These are phyloP conservation scores for Komagataella kurtzmanii DNA, from an alignment of 805 yeast species.

Conservation along the genomic window DNA sequence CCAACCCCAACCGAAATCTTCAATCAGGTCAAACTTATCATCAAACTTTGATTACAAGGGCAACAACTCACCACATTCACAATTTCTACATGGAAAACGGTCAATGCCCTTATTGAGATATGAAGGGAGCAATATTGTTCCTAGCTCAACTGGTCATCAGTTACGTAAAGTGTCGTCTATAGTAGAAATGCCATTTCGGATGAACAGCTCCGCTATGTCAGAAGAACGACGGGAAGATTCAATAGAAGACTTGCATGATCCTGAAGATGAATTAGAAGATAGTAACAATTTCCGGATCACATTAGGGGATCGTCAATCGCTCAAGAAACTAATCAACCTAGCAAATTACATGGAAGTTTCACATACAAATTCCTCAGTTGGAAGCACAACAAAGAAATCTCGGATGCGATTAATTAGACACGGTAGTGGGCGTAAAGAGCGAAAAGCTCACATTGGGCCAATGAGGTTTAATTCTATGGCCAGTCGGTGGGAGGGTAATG, in stretches of 20 bases:
- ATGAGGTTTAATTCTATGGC: constrained; percentile 42
- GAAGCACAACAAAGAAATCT: neutral
- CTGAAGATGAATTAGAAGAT: constrained; percentile 14
- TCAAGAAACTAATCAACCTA: constrained; percentile 5
- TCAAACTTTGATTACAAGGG: neutral
- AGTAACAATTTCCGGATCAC: constrained; percentile 4
- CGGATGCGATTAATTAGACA: constrained; percentile 1
- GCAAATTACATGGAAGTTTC: constrained; percentile 6
- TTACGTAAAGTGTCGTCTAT: constrained; percentile 1
- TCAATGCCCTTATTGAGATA: neutral
- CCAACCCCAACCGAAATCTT: neutral
- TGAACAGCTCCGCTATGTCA: neutral
- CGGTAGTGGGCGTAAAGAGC: constrained; percentile 6
- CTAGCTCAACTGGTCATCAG: neutral
- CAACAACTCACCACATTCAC: neutral
- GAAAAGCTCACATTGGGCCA: constrained; percentile 11
- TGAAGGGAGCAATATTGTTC: neutral
- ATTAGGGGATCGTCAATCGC: constrained; percentile 4
- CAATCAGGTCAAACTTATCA: neutral
- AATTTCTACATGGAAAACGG: neutral
- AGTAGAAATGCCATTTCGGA: neutral
- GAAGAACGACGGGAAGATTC: neutral
- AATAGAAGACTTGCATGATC: constrained; percentile 4
- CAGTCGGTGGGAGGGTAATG: constrained; percentile 55
- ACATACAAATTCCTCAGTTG: constrained; percentile 1